Evolutionary conservation across 495 filamentous ascomycete genomes (phyloP), one percentile per base, ranked within the genome.

Genomic region (Parathielavia hyrcaniae): DNA sequence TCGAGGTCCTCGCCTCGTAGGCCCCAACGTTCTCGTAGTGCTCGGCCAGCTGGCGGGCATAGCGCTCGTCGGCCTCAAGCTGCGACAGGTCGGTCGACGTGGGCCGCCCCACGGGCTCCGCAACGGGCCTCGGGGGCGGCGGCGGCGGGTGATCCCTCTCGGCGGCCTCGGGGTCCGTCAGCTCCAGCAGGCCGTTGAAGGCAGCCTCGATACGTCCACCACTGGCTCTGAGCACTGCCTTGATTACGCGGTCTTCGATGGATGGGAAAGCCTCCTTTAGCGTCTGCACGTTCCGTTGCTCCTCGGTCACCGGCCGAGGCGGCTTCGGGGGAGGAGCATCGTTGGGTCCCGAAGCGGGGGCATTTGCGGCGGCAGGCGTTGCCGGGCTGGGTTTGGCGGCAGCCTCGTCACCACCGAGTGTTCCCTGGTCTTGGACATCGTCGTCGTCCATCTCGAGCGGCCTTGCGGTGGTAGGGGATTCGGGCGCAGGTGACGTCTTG

Each of bases 161-260:
- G 64, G 83, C 80, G 32, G 89, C 89, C 72, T 85, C 85, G 20
- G 93, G 93, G 73, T 98, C 93, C 53, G 90, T 91, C 91, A 96
- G 95, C 62, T 86, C 90, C 23, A 98, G 79, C 9, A 99, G 82
- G 30, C 95, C 93, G 75, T 96, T 93, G 76, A 97, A 97, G 40
- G 93, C 93, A 13, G 90, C 88, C 68, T 99, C 93, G 44, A 99
- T 83, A 63, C 86, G 82, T 44, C 89, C 93, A 61, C 86, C 81
- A 69, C 92, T 96, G 10, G 93, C 93, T 13, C 77, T 75, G 55
- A 99, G 74, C 10, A 98, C 88, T 16, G 93, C 93, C 71, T 86
- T 95, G 65, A 97, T 81, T 19, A 99, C 90, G 22, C 81, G 67
- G 13, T 75, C 69, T 50, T 99, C 93, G 61, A 97, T 85, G 53